phyloP scores from a whole-genome alignment of 1,284 basidiomycete genomes.

The Malassezia dermatis region DNA sequence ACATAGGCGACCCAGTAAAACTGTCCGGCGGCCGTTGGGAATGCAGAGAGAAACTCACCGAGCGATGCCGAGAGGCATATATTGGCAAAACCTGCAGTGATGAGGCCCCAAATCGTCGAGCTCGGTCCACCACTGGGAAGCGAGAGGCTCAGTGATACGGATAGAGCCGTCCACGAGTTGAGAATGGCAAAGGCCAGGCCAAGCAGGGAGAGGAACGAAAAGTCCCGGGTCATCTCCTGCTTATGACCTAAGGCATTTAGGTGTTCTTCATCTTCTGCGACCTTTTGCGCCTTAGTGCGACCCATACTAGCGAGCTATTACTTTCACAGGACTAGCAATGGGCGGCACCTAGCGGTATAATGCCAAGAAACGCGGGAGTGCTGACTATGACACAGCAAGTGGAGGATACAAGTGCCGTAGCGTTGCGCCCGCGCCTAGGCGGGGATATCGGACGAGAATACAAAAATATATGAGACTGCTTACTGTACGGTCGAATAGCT shows the following conservation, averaged over 20 bases:
- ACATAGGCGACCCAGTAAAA: slow-evolving; percentile 49
- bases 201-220: slow-evolving; percentile 10
- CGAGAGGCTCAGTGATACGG: slow-evolving; percentile 32
- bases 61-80: slow-evolving; percentile 5
- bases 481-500: slow-evolving; percentile 50
- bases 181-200: slow-evolving; percentile 11
- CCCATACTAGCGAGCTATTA: background rate
- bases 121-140: slow-evolving; percentile 13
- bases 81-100: slow-evolving; percentile 3
- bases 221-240: slow-evolving; percentile 4
- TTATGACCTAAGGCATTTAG: background rate
- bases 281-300: background rate
- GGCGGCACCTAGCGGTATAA: too few relatives aligned
- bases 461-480: background rate
- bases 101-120: slow-evolving; percentile 4
- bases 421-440: background rate
- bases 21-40: slow-evolving; percentile 47
- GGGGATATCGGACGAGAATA: background rate
- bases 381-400: background rate
- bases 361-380: too few relatives aligned
- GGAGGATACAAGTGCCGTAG: background rate
- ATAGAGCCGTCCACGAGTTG: slow-evolving; percentile 18
- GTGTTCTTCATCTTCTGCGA: background rate
- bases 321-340: background rate
- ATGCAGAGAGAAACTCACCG: slow-evolving; percentile 18